Evolutionary conservation across 2,329 filamentous ascomycete species (phyloP).

Genomic region (Metarhizium sp.): DNA sequence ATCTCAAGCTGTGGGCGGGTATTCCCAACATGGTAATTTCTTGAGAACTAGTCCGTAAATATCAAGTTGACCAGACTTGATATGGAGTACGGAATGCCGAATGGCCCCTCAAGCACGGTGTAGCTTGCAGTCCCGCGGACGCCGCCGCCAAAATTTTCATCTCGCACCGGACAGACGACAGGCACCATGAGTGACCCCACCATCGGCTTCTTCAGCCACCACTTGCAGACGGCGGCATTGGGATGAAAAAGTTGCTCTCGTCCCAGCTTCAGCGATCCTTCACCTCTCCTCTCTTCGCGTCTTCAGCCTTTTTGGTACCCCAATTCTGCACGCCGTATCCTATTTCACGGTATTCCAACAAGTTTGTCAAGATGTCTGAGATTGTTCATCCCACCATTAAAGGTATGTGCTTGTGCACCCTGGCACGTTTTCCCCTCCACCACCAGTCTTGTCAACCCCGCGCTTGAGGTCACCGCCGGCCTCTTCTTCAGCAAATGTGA

Average conservation of each 20-base stretch:
- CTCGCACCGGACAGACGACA: background rate
- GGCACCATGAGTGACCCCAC: background rate
- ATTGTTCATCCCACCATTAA: constrained; percentile 70
- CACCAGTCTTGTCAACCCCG: constrained; percentile 1
- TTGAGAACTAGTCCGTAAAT: background rate
- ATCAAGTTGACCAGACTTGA: no score
- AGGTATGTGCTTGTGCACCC: constrained; percentile 27
- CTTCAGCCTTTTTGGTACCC: constrained; percentile 3
- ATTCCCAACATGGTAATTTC: background rate
- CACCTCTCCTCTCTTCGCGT: background rate
- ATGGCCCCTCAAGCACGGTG: background rate
- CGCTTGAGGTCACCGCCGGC: background rate
- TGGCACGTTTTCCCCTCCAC: constrained; percentile 9
- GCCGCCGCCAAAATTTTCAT: constrained; percentile 4
- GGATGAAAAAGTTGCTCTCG: constrained; percentile 3
- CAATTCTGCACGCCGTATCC: background rate
- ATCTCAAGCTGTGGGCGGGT: background rate
- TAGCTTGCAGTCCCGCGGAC: background rate
- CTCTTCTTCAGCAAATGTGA: background rate
- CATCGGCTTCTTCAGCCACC: background rate
- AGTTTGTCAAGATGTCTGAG: constrained; percentile 45
- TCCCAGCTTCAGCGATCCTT: background rate
- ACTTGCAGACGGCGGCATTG: constrained; percentile 1
- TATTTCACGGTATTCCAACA: constrained; percentile 6
- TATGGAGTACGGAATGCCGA: background rate